Percentiles rank a stretch among this genome's conserved stretches.
phyloP scores from a whole-genome alignment of 2,329 filamentous ascomycete species.

The Thermothelomyces thermophilus region DNA sequence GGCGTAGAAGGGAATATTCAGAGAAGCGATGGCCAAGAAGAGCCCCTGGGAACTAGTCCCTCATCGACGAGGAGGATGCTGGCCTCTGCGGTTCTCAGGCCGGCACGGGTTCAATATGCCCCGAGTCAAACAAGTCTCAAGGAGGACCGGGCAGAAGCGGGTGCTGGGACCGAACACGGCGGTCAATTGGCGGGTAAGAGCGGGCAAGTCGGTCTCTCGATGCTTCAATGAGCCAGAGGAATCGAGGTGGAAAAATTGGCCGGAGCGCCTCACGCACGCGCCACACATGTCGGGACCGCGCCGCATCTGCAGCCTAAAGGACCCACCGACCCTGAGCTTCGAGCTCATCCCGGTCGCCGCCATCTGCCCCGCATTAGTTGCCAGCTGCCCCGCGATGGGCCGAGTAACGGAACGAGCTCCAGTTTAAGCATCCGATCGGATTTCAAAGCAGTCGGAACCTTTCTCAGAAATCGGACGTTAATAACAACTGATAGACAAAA shows the following conservation, averaged over 20 bases:
- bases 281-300: conserved; percentile 3
- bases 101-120: not conserved
- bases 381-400: conserved; percentile 10
- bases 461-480: not conserved
- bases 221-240: conserved; percentile 8
- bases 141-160: not conserved
- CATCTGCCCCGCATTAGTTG: conserved; percentile 4
- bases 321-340: not conserved
- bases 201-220: conserved; percentile 6
- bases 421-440: not conserved
- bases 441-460: conserved; percentile 16
- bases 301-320: not conserved
- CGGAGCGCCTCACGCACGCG: conserved; percentile 11
- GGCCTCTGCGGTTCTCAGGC: not conserved
- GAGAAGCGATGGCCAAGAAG: conserved; percentile 3
- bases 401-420: not conserved
- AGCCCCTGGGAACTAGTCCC: conserved; percentile 28
- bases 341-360: not conserved
- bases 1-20: conserved; percentile 6
- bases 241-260: conserved; percentile 12
- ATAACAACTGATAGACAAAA: not conserved
- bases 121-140: not conserved
- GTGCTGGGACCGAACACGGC: not conserved
- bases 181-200: conserved; percentile 9
- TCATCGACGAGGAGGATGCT: conserved; percentile 21